These are phyloP conservation scores for Globisporangium apiculatum DNA, from an alignment of 352 stramenopile genomes.

Conservation along the genomic window DNA sequence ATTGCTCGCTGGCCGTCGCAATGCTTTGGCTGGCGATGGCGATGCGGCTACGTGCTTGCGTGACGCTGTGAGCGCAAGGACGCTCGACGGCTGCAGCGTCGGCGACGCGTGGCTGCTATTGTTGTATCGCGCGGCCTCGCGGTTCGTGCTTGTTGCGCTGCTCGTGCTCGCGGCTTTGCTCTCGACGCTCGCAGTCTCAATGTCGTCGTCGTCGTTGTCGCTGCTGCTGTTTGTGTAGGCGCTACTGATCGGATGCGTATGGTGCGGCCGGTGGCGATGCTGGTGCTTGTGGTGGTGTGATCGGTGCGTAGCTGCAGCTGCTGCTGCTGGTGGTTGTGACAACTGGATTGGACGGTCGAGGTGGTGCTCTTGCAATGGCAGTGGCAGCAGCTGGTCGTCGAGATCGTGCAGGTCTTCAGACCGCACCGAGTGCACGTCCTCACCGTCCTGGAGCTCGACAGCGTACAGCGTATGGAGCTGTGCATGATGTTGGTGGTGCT, in stretches of 20 bases:
- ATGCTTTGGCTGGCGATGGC: slow-evolving; percentile 4
- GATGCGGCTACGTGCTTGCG: slow-evolving; percentile 3
- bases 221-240: slow-evolving; percentile 3
- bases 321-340: neutral
- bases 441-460: slow-evolving; percentile 11
- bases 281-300: slow-evolving; percentile 5
- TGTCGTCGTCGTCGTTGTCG: slow-evolving; percentile 11
- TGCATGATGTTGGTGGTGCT: slow-evolving; percentile 3
- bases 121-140: neutral
- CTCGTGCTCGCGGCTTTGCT: slow-evolving; percentile 7
- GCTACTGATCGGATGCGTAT: neutral
- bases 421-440: slow-evolving; percentile 14
- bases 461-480: slow-evolving; percentile 6
- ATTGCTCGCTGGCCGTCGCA: too few relatives aligned
- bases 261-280: slow-evolving; percentile 1
- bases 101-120: slow-evolving; percentile 1
- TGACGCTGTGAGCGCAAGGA: slow-evolving; percentile 8
- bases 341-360: slow-evolving; percentile 9
- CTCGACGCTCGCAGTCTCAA: slow-evolving; percentile 9
- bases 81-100: slow-evolving; percentile 13
- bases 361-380: slow-evolving; percentile 13
- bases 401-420: slow-evolving; percentile 6
- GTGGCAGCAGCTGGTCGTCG: slow-evolving; percentile 1
- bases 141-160: slow-evolving; percentile 1
- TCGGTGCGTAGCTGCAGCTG: slow-evolving; percentile 1